Evolutionary conservation across 495 filamentous ascomycete species (phyloP), one percentile per base, ranked within the genome.

Genomic region (Aspergillus sclerotiicarbonarius): DNA sequence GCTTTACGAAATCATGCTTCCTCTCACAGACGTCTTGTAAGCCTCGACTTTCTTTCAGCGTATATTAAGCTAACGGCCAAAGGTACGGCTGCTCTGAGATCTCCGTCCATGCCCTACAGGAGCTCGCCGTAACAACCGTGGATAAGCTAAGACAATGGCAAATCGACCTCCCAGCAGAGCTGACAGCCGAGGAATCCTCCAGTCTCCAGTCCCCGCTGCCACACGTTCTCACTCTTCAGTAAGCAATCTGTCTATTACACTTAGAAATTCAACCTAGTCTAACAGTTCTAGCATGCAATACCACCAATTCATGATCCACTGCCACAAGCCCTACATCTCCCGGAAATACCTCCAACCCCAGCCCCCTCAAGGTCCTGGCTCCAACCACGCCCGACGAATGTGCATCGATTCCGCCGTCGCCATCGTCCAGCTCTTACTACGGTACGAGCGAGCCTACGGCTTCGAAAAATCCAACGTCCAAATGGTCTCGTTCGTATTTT

Each of bases 391-490:
- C 2, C 66, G 67, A 37, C 56, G 45, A 13, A 65, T 61, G 50
- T 72, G 69, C 53, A 65, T 67, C 12, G 60, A 67, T n/a, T 65
- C 67, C 29, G 67, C 67, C 2, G 44, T 61, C 10, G 56, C 61
- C 1, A 70, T 72, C 8, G 51, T 62, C 10, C 54, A 65, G 18
- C 55, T 72, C 5, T 58, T 72, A 0, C 66, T 63, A 0, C 58
- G 75, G 13, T 79, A 83, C 57, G 74, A 79, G 41, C 62, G 68
- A 8, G 74, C 60, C 71, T 74, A 73, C 62, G 73, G 62, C 8
- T 62, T 75, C 6, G 18, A 49, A 18, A 47, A 33, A 0, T 62
- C 64, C 21, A 66, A 67, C 25, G 57, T 67, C 32, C 57, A 67
- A 56, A 58, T 54, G 9, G 62, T 71, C 30, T 56, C 57, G 9